Evolutionary conservation across 345 rosid genomes (phyloP).

Genomic region (Populus tremula): DNA sequence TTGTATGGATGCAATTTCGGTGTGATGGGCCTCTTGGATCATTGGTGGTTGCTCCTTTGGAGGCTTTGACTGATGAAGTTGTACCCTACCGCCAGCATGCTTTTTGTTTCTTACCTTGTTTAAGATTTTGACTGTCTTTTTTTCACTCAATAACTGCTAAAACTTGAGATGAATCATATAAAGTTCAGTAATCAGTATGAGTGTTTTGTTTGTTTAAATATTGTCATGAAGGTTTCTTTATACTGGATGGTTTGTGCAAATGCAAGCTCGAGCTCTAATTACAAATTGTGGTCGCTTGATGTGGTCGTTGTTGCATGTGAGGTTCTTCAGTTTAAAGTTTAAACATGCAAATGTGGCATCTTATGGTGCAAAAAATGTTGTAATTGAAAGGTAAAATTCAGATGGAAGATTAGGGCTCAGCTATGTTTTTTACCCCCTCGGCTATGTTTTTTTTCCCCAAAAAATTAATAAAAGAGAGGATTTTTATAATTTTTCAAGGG

Average conservation of each 20-base stretch:
- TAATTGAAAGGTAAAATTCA: background rate
- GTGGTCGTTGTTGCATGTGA: background rate
- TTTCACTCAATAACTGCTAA: background rate
- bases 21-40: slow-evolving; percentile 82
- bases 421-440: no score
- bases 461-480: no score
- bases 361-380: background rate
- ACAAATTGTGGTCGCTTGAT: background rate
- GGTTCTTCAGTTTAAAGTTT: background rate
- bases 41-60: slow-evolving; percentile 31
- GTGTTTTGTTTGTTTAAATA: background rate
- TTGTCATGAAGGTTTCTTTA: background rate
- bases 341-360: background rate
- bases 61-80: slow-evolving; percentile 25
- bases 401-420: background rate
- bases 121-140: background rate
- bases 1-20: slow-evolving; percentile 41
- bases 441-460: no score
- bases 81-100: background rate
- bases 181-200: background rate
- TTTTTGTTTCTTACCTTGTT: background rate
- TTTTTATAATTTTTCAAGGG: no score
- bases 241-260: background rate
- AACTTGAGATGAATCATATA: background rate
- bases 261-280: background rate